A percentile compares a stretch with the other conserved stretches of the same genome.
phyloP scores from a whole-genome alignment of 345 rosid species.

The Adansonia digitata region DNA sequence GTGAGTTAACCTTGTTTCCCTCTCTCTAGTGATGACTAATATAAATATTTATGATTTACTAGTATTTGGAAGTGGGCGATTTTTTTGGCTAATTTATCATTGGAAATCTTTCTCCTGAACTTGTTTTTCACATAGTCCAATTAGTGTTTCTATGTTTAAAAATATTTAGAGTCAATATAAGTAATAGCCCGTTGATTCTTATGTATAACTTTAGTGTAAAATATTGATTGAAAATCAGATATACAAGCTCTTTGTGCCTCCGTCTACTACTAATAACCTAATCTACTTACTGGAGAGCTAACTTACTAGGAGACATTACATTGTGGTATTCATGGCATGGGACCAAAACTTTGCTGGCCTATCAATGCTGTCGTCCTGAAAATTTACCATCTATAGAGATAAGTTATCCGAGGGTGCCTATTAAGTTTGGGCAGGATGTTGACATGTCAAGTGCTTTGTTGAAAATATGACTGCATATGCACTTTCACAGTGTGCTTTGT shows the following conservation, averaged over 20 bases:
- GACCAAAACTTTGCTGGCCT: background rate
- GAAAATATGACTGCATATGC: background rate
- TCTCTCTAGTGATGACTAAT: background rate
- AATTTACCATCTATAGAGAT: background rate
- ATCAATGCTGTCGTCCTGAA: background rate
- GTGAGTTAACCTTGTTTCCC: conserved; percentile 37
- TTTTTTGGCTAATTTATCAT: background rate
- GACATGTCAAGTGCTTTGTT: background rate
- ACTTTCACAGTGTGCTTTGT: background rate
- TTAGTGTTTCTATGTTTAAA: background rate
- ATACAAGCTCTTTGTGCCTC: background rate
- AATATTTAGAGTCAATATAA: background rate
- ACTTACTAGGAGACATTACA: background rate
- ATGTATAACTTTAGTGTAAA: background rate
- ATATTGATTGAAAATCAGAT: background rate
- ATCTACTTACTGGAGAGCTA: background rate
- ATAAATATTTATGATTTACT: background rate
- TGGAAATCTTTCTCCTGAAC: background rate
- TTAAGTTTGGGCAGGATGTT: background rate
- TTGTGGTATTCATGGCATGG: background rate
- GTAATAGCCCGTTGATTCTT: background rate
- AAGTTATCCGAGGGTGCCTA: background rate
- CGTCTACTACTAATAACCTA: background rate
- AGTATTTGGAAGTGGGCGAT: background rate
- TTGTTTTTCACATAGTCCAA: background rate